A percentile compares a stretch with the other conserved stretches of the same genome.
Conservation (phyloP, 345 rosid species). For the Gossypium thurberi region DNA sequence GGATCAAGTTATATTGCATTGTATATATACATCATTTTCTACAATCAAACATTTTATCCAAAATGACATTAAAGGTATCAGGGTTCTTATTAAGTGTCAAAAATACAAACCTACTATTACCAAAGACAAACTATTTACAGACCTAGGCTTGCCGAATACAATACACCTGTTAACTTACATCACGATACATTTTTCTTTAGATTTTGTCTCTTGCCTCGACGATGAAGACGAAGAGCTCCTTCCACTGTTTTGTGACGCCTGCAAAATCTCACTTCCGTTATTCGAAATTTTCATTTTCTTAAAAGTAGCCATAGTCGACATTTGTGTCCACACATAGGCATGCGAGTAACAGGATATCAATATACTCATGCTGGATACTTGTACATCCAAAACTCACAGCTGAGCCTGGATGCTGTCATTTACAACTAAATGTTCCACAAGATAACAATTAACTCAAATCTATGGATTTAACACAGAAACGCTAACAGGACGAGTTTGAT, state of each 20-base stretch:
- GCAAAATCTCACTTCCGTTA: slow-evolving; percentile 11
- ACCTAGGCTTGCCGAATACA: slow-evolving; percentile 2
- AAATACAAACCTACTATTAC: background rate
- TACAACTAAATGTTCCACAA: background rate
- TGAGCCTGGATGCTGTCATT: background rate
- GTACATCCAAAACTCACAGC: background rate
- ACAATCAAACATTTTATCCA: background rate
- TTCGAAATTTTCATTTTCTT: background rate
- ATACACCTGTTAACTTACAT: slow-evolving; percentile 38
- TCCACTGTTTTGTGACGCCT: slow-evolving; percentile 53
- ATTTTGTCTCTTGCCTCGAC: slow-evolving; percentile 51
- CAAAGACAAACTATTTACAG: slow-evolving; percentile 32
- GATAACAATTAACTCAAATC: background rate
- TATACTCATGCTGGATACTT: background rate
- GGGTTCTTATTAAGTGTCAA: slow-evolving; percentile 15
- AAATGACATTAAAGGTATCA: background rate
- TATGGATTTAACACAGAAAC: background rate
- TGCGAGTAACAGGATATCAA: background rate
- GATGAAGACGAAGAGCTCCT: slow-evolving; percentile 46
- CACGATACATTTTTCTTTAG: slow-evolving; percentile 65
- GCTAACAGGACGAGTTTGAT: background rate
- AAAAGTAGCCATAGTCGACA: background rate
- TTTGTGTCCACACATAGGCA: background rate
- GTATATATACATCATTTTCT: no score
- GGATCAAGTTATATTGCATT: no score